A percentile compares a stretch with the other conserved stretches of the same genome.
These are phyloP conservation scores for Penicillium glabrum DNA, from an alignment of 2,329 filamentous ascomycete genomes.

Conservation along the genomic window DNA sequence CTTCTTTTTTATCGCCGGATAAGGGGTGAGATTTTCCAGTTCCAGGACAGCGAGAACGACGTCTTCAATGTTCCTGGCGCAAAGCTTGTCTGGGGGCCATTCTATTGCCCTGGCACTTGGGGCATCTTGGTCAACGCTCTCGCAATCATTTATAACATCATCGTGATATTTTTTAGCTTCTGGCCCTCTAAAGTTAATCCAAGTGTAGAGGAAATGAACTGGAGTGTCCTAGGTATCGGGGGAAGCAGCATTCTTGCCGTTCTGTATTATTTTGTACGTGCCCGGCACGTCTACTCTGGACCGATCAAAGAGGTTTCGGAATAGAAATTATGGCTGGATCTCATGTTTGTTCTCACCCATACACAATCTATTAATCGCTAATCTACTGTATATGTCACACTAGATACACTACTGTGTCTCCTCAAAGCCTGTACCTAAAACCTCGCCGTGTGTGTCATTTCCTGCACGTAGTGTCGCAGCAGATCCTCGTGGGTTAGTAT, in stretches of 20 bases:
- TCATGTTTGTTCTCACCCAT: no score
- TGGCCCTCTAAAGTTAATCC: slow-evolving; percentile 45
- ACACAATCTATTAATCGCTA: no score
- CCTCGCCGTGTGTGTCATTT: no score
- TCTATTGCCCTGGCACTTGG: slow-evolving; percentile 27
- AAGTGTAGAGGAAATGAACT: slow-evolving; percentile 50
- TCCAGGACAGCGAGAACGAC: not conserved
- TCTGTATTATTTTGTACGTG: slow-evolving; percentile 41
- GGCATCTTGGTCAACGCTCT: slow-evolving; percentile 47
- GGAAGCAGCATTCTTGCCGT: slow-evolving; percentile 41
- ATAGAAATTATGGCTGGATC: no score
- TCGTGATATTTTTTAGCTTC: slow-evolving; percentile 51
- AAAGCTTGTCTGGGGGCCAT: slow-evolving; percentile 31
- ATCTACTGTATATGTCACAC: no score
- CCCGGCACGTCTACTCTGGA: slow-evolving; percentile 30
- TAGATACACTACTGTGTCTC: no score
- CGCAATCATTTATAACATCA: slow-evolving; percentile 46
- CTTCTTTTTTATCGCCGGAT: not conserved
- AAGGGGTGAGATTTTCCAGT: not conserved
- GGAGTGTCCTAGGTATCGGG: slow-evolving; percentile 42
- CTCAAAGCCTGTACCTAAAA: no score
- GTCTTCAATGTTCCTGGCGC: slow-evolving; percentile 28
- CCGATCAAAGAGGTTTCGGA: no score
- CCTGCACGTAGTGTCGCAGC: no score
- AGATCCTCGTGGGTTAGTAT: no score